These are phyloP conservation scores for Saccharomycopsis guyanensis DNA, from an alignment of 805 yeast genomes.

Conservation along the genomic window DNA sequence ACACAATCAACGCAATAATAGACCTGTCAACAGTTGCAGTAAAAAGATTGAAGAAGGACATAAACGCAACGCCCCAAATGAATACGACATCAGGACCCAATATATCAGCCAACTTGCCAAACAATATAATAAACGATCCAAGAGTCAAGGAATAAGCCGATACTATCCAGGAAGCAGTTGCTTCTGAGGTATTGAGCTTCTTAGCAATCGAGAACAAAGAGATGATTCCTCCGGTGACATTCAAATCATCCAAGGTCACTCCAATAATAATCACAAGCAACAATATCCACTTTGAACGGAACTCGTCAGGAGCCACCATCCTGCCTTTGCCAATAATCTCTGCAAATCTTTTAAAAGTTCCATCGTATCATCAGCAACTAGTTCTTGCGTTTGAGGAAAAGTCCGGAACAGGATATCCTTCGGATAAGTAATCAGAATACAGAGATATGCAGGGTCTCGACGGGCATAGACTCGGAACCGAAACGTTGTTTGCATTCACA, in stretches of 20 bases:
- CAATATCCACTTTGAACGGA: neutral
- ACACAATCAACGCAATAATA: conserved; percentile 31
- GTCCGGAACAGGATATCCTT: no score
- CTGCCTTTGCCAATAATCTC: neutral
- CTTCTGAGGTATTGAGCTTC: conserved; percentile 31
- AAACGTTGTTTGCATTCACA: neutral
- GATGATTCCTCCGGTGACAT: conserved; percentile 25
- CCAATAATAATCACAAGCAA: conserved; percentile 17
- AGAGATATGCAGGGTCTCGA: neutral
- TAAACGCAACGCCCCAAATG: neutral
- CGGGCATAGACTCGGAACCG: neutral
- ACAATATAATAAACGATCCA: conserved; percentile 36
- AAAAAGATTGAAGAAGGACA: neutral
- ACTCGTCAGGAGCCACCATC: neutral
- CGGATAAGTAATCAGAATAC: no score
- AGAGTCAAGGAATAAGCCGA: conserved; percentile 38
- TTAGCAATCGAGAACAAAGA: conserved; percentile 27
- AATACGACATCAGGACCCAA: conserved; percentile 15
- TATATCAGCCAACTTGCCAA: conserved; percentile 37
- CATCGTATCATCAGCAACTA: no score
- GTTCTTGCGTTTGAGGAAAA: no score
- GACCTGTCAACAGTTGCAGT: conserved; percentile 24
- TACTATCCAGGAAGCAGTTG: conserved; percentile 36
- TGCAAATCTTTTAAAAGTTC: neutral
- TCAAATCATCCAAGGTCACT: conserved; percentile 25